These are phyloP conservation scores for barrel medic (Medicago truncatula) DNA, from an alignment of 306 rosid genomes.

Conservation along the genomic window DNA sequence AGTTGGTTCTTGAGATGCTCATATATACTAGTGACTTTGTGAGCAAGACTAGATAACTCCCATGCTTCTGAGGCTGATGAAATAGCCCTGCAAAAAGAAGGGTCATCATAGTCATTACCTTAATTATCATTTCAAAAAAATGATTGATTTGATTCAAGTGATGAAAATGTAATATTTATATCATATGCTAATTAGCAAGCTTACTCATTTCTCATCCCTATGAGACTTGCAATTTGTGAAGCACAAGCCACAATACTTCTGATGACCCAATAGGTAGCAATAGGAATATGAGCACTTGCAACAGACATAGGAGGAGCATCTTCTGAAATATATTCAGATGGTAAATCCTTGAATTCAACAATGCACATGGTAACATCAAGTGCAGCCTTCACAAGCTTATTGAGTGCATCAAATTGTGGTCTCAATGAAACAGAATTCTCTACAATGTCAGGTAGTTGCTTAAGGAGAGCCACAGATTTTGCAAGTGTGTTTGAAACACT, in stretches of 20 bases:
- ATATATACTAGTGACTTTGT: conserved; percentile 64
- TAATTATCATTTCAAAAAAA: neutral
- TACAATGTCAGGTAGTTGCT: conserved; percentile 64
- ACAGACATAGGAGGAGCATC: conserved; percentile 68
- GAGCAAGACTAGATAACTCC: conserved; percentile 81
- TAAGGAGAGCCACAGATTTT: conserved; percentile 76
- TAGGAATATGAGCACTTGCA: conserved; percentile 71
- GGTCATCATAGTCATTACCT: neutral
- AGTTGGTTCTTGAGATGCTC: conserved; percentile 72
- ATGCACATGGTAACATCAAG: conserved; percentile 61
- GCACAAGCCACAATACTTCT: conserved; percentile 76
- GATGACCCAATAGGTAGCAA: conserved; percentile 82
- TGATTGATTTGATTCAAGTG: conserved; percentile 1
- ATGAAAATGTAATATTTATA: neutral
- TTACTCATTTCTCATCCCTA: conserved; percentile 76
- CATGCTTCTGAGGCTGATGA: conserved; percentile 70
- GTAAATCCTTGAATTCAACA: conserved; percentile 63
- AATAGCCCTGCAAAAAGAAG: conserved; percentile 51
- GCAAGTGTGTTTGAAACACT: conserved; percentile 67
- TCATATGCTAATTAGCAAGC: conserved; percentile 25
- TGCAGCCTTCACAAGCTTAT: conserved; percentile 59
- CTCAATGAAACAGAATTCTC: conserved; percentile 59
- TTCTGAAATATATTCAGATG: conserved; percentile 70
- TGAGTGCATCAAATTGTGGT: conserved; percentile 72
- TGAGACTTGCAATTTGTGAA: conserved; percentile 59